A percentile compares a stretch with the other conserved stretches of the same genome.
These are phyloP conservation scores for Penicillium expansum DNA, from an alignment of 2,329 filamentous ascomycete genomes.

Conservation along the genomic window DNA sequence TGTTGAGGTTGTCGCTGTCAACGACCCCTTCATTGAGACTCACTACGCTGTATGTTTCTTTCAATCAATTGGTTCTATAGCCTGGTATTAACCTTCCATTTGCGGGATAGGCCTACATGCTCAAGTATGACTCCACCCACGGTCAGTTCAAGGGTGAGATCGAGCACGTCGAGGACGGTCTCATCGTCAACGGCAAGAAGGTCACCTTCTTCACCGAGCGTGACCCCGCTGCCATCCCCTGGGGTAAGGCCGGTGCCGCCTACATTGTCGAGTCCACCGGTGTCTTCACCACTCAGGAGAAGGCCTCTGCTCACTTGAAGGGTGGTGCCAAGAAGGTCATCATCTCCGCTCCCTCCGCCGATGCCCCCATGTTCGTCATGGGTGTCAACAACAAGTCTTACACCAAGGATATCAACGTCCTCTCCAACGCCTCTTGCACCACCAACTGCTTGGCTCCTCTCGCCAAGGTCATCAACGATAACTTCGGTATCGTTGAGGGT, in stretches of 20 bases:
- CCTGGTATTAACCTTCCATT: slow-evolving; percentile 3
- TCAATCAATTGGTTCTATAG: background rate
- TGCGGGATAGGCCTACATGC: slow-evolving; percentile 84
- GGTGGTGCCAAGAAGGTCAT: slow-evolving; percentile 98
- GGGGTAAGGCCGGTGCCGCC: slow-evolving; percentile 79
- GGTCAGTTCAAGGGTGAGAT: slow-evolving; percentile 93
- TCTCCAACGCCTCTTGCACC: slow-evolving; percentile 99
- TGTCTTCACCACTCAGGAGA: slow-evolving; percentile 98
- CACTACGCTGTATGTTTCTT: slow-evolving; percentile 82
- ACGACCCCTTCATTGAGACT: slow-evolving; percentile 99
- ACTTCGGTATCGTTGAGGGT: slow-evolving; percentile 95
- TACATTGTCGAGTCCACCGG: slow-evolving; percentile 98
- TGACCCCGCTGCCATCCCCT: slow-evolving; percentile 87
- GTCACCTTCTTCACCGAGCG: slow-evolving; percentile 93
- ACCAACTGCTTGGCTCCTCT: slow-evolving; percentile 99
- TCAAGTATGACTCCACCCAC: slow-evolving; percentile 98
- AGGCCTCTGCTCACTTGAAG: slow-evolving; percentile 90
- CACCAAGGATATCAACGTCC: slow-evolving; percentile 84
- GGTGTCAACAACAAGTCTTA: slow-evolving; percentile 96
- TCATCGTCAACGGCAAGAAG: slow-evolving; percentile 90
- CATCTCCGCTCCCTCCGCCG: slow-evolving; percentile 59
- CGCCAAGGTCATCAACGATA: slow-evolving; percentile 99
- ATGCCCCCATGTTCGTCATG: slow-evolving; percentile 99
- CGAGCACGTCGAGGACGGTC: slow-evolving; percentile 62
- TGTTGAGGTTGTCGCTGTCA: slow-evolving; percentile 92